A percentile compares a stretch with the other conserved stretches of the same genome.
Evolutionary conservation across 2,329 filamentous ascomycete genomes (phyloP).

Genomic region (Paecilomyces niveus): DNA sequence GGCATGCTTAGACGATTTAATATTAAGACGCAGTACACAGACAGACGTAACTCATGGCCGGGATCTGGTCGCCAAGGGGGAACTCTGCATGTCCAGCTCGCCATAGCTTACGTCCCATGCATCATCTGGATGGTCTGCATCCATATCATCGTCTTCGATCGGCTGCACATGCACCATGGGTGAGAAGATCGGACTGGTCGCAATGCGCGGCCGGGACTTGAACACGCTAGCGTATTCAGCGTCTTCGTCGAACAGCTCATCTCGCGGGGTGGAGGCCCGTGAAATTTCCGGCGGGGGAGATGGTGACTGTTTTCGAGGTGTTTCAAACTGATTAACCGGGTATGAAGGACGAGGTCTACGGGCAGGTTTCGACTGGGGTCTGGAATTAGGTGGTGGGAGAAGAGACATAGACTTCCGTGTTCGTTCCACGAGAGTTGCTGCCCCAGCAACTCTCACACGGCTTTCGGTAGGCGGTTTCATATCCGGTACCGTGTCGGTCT

Average conservation of each 20-base stretch:
- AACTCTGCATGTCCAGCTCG: constrained; percentile 4
- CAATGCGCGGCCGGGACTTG: constrained; percentile 73
- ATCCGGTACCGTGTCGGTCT: constrained; percentile 9
- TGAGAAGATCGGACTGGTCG: constrained; percentile 58
- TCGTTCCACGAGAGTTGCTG: constrained; percentile 60
- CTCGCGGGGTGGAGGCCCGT: constrained; percentile 48
- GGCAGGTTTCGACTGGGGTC: constrained; percentile 15
- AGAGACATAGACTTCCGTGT: constrained; percentile 75
- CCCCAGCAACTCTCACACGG: constrained; percentile 7
- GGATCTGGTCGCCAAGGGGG: constrained; percentile 5
- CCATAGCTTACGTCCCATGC: constrained; percentile 1
- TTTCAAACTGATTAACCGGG: constrained; percentile 52
- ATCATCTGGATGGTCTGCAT: constrained; percentile 1
- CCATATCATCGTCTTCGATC: constrained; percentile 9
- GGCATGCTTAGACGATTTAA: no score
- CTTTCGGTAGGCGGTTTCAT: constrained; percentile 13
- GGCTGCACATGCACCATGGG: constrained; percentile 31
- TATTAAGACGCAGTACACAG: no score
- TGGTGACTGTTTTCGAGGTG: constrained; percentile 30
- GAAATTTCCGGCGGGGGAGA: constrained; percentile 10
- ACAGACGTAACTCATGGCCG: no score
- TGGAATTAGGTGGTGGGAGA: constrained; percentile 33
- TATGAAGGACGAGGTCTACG: constrained; percentile 32
- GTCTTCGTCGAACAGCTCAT: constrained; percentile 64
- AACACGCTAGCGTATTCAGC: constrained; percentile 77